Evolutionary conservation across 2,329 filamentous ascomycete species (phyloP), one percentile per base, ranked within the genome.

Genomic region (Akanthomyces muscarius): DNA sequence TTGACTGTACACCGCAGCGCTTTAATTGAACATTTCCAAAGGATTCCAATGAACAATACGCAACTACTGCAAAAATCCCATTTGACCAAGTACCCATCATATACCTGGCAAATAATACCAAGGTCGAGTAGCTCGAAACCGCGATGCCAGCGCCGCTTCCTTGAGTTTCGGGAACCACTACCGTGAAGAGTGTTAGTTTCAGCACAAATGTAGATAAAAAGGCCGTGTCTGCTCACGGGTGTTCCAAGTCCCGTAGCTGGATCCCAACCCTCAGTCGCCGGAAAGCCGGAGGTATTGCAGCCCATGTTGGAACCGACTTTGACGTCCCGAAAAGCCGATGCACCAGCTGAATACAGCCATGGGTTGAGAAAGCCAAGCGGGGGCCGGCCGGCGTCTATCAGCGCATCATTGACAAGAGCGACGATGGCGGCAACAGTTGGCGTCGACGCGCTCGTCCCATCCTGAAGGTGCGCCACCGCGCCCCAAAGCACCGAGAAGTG

Each of bases 311-410:
- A 70, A 14, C 76, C 76, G 25, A 66, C 57, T 1, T 72, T 77
- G 44, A 78, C 72, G 63, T 78, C 76, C 59, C 76, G 77, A 52
- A 78, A 69, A 70, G 68, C 36, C 64, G 66, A 6, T 72, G 75
- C 56, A 76, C 65, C 8, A 69, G 67, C 61, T n/a, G 56, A 71
- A 65, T 80, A 80, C 1, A 77, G 66, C 14, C 72, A 69, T 1
- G 77, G 76, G 59, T 78, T 79, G 61, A 79, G 67, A 67, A 79
- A 79, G 6, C 77, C 77, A 5, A 79, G 69, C 75, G 14, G 63
- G 52, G 13, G 57, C 38, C 2, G 62, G 59, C 6, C 75, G 14
- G 63, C 52, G 10, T 58, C 42, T 1, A 63, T 53, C 4, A 66
- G 63, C 28, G 67, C 63, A 42, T 67, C 63, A 62, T 70, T 70